Percentiles rank a stretch among this genome's conserved stretches.
Evolutionary conservation across 352 stramenopile species (phyloP).

Genomic region (Pythium brachiatum): DNA sequence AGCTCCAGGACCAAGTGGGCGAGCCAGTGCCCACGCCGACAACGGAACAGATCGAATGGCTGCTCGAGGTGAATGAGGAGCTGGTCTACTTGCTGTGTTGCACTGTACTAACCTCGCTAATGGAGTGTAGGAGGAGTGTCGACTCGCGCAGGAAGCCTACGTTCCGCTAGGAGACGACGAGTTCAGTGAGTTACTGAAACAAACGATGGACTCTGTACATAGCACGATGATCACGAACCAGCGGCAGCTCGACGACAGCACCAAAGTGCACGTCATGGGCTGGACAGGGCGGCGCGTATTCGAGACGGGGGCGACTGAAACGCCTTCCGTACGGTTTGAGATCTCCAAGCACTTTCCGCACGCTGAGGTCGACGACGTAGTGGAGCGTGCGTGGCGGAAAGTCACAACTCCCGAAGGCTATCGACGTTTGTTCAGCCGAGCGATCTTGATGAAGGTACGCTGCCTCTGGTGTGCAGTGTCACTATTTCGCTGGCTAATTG

Average conservation of each 20-base stretch:
- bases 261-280: conserved; percentile 42
- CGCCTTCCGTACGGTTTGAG: conserved; percentile 34
- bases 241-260: conserved; percentile 29
- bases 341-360: conserved; percentile 44
- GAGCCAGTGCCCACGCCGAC: conserved; percentile 8
- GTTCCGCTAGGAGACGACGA: conserved; percentile 7
- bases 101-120: no score
- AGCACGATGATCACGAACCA: conserved; percentile 25
- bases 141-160: conserved; percentile 14
- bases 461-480: neutral
- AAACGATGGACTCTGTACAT: conserved; percentile 24
- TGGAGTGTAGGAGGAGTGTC: conserved; percentile 13
- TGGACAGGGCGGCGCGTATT: conserved; percentile 50
- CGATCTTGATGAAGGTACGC: conserved; percentile 28
- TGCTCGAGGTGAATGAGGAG: conserved; percentile 23
- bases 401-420: conserved; percentile 28
- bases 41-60: conserved; percentile 23
- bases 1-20: conserved; percentile 16
- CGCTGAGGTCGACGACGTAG: conserved; percentile 30
- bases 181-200: conserved; percentile 4
- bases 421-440: conserved; percentile 30
- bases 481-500: neutral
- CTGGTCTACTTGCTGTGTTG: neutral
- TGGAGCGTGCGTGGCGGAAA: conserved; percentile 33
- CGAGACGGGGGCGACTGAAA: conserved; percentile 23